Evolutionary conservation across 148 eudicot species (phyloP), one percentile per base, ranked within the genome.

Genomic region (Agrostemma githago): DNA sequence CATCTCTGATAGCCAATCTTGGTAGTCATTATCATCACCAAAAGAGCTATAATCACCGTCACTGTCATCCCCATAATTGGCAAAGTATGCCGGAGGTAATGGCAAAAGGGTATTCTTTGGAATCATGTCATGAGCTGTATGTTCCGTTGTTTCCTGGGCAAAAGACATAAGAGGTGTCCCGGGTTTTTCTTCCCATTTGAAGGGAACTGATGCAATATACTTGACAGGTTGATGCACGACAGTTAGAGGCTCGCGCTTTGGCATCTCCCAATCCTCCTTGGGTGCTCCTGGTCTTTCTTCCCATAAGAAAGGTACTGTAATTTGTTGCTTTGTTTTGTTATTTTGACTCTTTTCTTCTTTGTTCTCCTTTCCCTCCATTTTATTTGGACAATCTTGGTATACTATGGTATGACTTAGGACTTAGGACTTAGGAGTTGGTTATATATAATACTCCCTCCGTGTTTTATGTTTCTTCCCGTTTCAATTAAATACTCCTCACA

Each of bases 161-260:
- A 84, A 91, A 77, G 66, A 74, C 63, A 83, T 85, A 34, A 94
- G 90, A 19, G 98, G 96, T 66, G 80, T 94, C 73, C 98, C 98
- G 0, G 98, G 98, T 74, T 85, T 89, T 79, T 94, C 97, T 76
- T 94, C 97, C 98, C 98, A 91, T 53, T 76, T 79, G 77, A 93
- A 93, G 56, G 98, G 97, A 64, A 91, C 81, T 0, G 97, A 88
- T 17, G 89, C 91, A 11, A 88, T 54, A 4, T 88, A 81, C 85
- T 89, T 91, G 60, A 76, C 80, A 0, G 90, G 87, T 42, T 68
- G 84, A 15, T 84, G 80, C 17, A 76, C 41, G 14, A 83, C 79
- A 21, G 58, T 78, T 19, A 42, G n/a, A 63, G 62, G 80, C 54
- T 73, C 75, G 40, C 72, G 21, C 53, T 66, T 79, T 4, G 87